Conservation (phyloP, 208 protist genomes). For the Tetramitus jugosus region DNA sequence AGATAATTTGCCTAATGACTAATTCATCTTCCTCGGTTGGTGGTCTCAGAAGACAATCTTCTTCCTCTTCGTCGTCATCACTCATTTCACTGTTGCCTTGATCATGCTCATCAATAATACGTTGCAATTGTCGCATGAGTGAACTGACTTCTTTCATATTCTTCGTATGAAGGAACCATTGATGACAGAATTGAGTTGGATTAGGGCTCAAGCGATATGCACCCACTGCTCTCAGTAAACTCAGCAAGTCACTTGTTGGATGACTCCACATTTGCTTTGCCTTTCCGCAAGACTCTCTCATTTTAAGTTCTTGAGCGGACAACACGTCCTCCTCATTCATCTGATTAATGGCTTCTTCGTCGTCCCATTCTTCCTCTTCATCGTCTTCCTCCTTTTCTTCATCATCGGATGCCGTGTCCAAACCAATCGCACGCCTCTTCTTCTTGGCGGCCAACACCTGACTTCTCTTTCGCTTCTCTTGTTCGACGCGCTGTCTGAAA, state of each 20-base stretch:
- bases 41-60: not conserved
- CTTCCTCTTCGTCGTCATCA: not conserved
- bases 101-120: not conserved
- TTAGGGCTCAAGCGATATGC: not conserved
- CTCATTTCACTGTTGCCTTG: not conserved
- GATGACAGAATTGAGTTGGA: not conserved
- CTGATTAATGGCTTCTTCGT: not conserved
- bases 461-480: conserved; percentile 1
- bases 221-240: not conserved
- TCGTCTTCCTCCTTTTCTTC: not conserved
- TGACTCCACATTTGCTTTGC: not conserved
- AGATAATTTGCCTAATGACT: conserved; percentile 6
- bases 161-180: not conserved
- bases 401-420: too few species aligned
- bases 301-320: not conserved
- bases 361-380: not conserved
- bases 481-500: not conserved
- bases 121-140: not conserved
- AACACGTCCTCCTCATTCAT: not conserved
- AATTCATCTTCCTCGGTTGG: not conserved
- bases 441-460: too few species aligned
- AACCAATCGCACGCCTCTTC: too few species aligned
- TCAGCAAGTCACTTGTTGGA: not conserved
- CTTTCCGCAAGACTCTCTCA: not conserved
- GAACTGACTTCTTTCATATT: conserved; percentile 19